These are phyloP conservation scores for Stemphylium lycopersici DNA, from an alignment of 2,329 filamentous ascomycete species.

Conservation along the genomic window DNA sequence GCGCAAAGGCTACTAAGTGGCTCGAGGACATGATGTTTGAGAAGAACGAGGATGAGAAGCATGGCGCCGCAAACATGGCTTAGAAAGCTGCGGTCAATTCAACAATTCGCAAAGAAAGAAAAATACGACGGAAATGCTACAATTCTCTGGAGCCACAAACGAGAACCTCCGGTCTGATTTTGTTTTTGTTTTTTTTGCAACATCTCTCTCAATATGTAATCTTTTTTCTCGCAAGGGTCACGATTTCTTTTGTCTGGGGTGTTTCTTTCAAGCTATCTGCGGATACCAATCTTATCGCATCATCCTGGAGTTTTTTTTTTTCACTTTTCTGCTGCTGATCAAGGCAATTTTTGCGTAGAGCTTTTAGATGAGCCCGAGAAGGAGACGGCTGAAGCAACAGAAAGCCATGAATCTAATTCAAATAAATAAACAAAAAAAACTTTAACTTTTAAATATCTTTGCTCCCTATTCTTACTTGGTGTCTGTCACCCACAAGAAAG, in stretches of 20 bases:
- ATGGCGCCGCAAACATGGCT: conserved; percentile 33
- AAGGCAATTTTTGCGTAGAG: too few relatives aligned
- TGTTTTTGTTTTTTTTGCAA: background rate
- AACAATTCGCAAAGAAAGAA: background rate
- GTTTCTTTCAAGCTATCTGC: background rate
- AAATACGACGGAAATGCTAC: background rate
- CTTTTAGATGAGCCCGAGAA: too few relatives aligned
- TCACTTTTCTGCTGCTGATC: too few relatives aligned
- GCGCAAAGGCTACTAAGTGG: conserved; percentile 56
- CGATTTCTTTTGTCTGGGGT: conserved; percentile 10
- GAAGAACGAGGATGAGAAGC: conserved; percentile 49
- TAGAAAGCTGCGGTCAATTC: conserved; percentile 9
- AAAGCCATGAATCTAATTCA: too few relatives aligned
- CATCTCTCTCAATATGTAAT: background rate
- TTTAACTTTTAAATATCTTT: too few relatives aligned
- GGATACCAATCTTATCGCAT: conserved; percentile 13
- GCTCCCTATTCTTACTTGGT: too few relatives aligned
- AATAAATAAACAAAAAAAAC: too few relatives aligned
- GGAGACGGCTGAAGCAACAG: too few relatives aligned
- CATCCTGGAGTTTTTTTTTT: conserved; percentile 11
- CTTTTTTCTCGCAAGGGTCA: conserved; percentile 1
- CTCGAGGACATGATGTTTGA: conserved; percentile 58
- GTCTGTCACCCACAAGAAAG: too few relatives aligned
- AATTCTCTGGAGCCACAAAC: conserved; percentile 6
- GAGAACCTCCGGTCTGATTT: conserved; percentile 8